Base-by-base conservation (phyloP, 306 rosid species). In the Rosa multiflora region DNA sequence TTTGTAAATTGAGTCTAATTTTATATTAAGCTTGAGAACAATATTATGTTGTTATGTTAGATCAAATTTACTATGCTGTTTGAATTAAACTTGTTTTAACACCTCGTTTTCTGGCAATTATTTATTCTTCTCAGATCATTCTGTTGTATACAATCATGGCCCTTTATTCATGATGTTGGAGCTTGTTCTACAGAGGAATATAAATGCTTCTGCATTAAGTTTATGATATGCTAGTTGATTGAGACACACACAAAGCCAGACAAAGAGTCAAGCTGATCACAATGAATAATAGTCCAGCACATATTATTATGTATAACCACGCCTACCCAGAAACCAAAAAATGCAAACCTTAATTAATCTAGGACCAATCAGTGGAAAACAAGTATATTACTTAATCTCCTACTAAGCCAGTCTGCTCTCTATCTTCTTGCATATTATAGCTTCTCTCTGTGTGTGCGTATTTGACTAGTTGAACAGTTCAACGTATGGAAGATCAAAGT, bases 291-390 rank as follows among this genome's bases (percentile, higher is more conserved):
- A 49, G 4, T n/a, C 59, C 63, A 75, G 52, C 81, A 76, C 67
- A 46, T 69, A 70, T 81, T 69, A 84, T 83, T 73, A 68, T 49
- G 77, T 40, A 68, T 44, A 86, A 68, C 78, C 88, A 80, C 84
- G 81, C 86, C 80, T 78, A 70, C 81, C 85, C 26, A 73, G 80
- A 74, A 56, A 23, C 53, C 35, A 37, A 5, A 35, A 23, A 61
- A 7, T 13, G 69, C 44, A 63, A 5, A 14, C 10, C 4, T 32
- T 5, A 67, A 62, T 62, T 29, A 62, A 63, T 26, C n/a, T 63
- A 4, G 42, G n/a, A 29, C n/a, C 68, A 32, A 63, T 63, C 11
- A 63, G 42, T 63, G 10, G 43, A 11, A 13, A 26, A 32, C 39
- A 63, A 63, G 68, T 63, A 6, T 63, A 29, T 59, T 23, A 23